These are phyloP conservation scores for Cryptosporidium canis DNA, from an alignment of 169 alveolate genomes.

Conservation along the genomic window DNA sequence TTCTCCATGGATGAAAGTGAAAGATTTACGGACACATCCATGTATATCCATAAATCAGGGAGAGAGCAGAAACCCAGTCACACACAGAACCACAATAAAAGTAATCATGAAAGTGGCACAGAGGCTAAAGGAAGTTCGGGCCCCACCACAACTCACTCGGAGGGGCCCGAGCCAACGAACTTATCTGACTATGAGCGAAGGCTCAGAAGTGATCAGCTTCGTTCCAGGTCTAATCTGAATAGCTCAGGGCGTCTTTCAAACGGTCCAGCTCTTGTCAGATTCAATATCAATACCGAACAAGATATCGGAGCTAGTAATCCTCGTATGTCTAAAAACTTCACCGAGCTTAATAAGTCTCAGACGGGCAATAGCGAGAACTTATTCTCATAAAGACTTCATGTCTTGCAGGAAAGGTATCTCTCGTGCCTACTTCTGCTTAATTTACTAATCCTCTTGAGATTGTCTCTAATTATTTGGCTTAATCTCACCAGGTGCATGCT, in stretches of 20 bases:
- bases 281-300: no score
- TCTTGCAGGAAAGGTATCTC: no score
- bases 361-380: no score
- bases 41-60: not conserved
- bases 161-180: not conserved
- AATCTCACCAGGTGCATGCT: not conserved
- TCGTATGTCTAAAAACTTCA: no score
- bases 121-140: not conserved
- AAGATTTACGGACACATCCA: slow-evolving; percentile 1
- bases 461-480: no score
- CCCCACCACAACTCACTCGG: not conserved
- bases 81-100: not conserved
- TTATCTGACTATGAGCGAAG: not conserved
- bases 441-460: no score
- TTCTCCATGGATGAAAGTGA: not conserved
- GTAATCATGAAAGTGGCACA: not conserved
- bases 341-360: no score
- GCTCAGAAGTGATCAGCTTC: not conserved
- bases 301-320: no score
- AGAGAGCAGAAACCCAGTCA: not conserved
- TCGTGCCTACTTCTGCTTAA: no score
- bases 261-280: no score
- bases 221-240: not conserved
- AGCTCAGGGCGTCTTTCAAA: no score
- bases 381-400: no score